Conservation (phyloP, 164 flowering plant species). For the Magnolia officinalis region DNA sequence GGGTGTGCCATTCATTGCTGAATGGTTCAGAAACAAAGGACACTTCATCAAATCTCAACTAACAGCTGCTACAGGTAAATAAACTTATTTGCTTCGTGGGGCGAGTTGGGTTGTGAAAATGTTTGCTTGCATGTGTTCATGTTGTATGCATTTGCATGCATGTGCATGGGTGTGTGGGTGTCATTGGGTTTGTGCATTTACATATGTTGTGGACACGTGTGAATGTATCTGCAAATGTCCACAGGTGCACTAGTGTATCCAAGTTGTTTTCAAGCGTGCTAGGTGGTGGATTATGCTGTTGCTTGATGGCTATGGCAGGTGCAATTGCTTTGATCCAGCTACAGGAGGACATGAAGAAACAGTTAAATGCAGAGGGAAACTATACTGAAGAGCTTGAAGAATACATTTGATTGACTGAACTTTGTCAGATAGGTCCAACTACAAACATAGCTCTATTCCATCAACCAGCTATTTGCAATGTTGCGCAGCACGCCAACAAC, state of each 20-base stretch:
- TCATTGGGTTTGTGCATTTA: not conserved
- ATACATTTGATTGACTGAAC: slow-evolving; percentile 29
- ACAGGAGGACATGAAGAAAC: slow-evolving; percentile 93
- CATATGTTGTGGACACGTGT: not conserved
- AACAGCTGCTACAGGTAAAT: slow-evolving; percentile 92
- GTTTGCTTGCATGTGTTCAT: not conserved
- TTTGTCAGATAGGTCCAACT: no score
- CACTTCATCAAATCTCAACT: slow-evolving; percentile 96
- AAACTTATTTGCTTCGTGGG: not conserved
- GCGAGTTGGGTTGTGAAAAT: not conserved
- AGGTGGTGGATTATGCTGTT: not conserved
- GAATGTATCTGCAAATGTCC: not conserved
- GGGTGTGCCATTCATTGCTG: slow-evolving; percentile 97
- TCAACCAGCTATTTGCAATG: no score
- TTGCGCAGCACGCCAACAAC: no score
- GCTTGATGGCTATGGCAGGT: slow-evolving; percentile 36
- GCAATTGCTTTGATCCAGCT: slow-evolving; percentile 89
- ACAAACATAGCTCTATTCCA: no score
- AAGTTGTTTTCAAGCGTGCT: not conserved
- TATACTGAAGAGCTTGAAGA: slow-evolving; percentile 88
- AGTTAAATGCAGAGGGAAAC: slow-evolving; percentile 85
- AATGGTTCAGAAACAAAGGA: slow-evolving; percentile 99
- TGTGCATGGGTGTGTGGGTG: not conserved
- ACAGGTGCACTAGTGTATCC: not conserved
- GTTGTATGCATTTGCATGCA: not conserved